A percentile compares a stretch with the other conserved stretches of the same genome.
Conservation (phyloP, 345 rosid species). For the Psidium guajava region DNA sequence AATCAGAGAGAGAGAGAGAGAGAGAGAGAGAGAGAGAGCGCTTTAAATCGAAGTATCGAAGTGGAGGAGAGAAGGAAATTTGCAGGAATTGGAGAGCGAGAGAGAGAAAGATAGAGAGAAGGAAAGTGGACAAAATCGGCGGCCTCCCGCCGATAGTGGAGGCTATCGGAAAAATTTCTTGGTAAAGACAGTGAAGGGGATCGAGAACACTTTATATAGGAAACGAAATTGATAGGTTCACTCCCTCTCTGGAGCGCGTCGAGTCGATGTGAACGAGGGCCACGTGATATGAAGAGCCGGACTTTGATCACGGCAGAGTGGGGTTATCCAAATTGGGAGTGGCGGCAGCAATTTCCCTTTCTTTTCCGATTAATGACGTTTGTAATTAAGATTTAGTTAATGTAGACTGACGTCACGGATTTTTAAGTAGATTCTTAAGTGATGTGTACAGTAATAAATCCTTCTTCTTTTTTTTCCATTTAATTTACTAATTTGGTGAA, state of each 20-base stretch:
- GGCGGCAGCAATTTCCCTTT: neutral
- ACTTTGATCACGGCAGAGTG: neutral
- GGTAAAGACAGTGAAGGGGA: neutral
- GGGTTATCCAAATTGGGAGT: neutral
- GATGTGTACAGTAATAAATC: neutral
- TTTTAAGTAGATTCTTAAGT: neutral
- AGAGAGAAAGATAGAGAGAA: too few relatives aligned
- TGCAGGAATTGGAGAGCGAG: too few relatives aligned
- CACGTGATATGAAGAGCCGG: neutral
- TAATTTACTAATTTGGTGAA: neutral
- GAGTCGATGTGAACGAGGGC: neutral
- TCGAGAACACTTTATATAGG: neutral
- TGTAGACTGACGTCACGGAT: too few relatives aligned
- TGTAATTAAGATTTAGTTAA: neutral
- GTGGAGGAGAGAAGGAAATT: neutral
- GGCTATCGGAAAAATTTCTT: neutral
- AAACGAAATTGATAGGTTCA: neutral
- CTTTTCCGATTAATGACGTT: neutral
- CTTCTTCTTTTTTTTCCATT: neutral
- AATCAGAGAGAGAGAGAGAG: neutral
- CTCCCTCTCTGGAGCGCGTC: neutral
- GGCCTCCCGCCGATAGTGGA: neutral
- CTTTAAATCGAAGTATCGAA: neutral
- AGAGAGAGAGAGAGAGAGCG: neutral
- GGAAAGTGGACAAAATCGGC: neutral